phyloP scores from a whole-genome alignment of 2,329 filamentous ascomycete species.

The Colletotrichum caudatum region DNA sequence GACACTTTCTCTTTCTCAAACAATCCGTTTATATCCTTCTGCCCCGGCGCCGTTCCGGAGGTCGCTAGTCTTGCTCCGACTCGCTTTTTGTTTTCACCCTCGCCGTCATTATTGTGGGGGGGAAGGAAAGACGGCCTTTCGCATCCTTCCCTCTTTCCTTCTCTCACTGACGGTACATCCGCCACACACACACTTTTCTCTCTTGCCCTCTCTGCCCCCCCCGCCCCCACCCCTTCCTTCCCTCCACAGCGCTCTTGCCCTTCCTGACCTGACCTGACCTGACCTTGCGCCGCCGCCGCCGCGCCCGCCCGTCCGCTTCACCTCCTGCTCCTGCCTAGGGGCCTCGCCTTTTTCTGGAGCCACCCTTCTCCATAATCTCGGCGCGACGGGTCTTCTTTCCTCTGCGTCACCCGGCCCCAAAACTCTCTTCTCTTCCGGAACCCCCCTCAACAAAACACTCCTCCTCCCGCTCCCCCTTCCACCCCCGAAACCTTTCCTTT shows the following conservation, averaged over 20 bases:
- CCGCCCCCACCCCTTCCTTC: background rate
- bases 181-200: too few relatives aligned
- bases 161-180: too few relatives aligned
- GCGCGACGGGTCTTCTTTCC: slow-evolving; percentile 42
- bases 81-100: background rate
- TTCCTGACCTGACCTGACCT: background rate
- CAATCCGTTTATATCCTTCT: background rate
- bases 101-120: background rate
- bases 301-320: slow-evolving; percentile 10
- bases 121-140: background rate
- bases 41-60: slow-evolving; percentile 28
- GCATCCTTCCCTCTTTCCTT: background rate
- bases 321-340: slow-evolving; percentile 25
- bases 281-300: slow-evolving; percentile 11
- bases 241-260: background rate
- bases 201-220: background rate
- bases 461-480: slow-evolving; percentile 33
- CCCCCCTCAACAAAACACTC: slow-evolving; percentile 43
- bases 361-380: slow-evolving; percentile 42
- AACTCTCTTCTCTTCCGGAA: slow-evolving; percentile 42
- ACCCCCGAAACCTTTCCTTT: slow-evolving; percentile 32
- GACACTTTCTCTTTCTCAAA: background rate
- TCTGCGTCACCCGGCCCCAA: slow-evolving; percentile 42
- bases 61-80: background rate
- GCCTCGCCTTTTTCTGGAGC: slow-evolving; percentile 39